These are phyloP conservation scores for Fulvia fulva DNA, from an alignment of 2,329 filamentous ascomycete genomes.

Conservation along the genomic window DNA sequence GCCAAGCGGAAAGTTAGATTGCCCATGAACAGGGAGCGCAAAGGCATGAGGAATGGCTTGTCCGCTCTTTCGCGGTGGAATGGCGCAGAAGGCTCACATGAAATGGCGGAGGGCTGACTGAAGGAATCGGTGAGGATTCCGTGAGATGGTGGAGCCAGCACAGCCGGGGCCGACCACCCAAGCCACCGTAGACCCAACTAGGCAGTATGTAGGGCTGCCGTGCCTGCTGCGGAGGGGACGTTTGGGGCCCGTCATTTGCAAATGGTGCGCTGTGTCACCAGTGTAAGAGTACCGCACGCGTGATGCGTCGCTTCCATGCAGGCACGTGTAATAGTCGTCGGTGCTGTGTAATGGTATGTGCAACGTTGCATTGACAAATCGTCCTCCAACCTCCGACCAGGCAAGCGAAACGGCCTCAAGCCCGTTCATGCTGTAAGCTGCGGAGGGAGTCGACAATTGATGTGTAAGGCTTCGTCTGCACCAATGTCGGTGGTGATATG, in stretches of 20 bases:
- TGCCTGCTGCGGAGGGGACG: background rate
- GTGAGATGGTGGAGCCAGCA: slow-evolving; percentile 1
- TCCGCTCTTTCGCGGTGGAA: slow-evolving; percentile 11
- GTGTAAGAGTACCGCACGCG: background rate
- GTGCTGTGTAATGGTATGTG: background rate
- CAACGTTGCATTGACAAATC: background rate
- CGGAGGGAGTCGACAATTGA: background rate
- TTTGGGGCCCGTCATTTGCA: background rate
- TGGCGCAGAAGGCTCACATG: background rate
- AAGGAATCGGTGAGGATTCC: slow-evolving; percentile 12
- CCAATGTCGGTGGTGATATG: background rate
- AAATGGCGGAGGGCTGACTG: slow-evolving; percentile 1
- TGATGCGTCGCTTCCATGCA: background rate
- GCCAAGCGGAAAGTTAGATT: slow-evolving; percentile 14
- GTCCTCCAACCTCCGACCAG: background rate
- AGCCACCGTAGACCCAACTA: background rate
- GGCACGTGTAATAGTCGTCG: background rate
- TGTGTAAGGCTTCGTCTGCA: background rate
- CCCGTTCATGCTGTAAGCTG: background rate
- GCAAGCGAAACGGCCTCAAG: background rate
- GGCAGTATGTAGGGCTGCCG: background rate
- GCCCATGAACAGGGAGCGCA: background rate
- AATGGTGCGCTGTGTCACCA: background rate
- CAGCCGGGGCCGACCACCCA: background rate
- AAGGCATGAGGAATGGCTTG: background rate